Percentiles rank a stretch among this genome's conserved stretches.
Evolutionary conservation across 148 eudicot species (phyloP).

Genomic region (Persicaria tinctoria): DNA sequence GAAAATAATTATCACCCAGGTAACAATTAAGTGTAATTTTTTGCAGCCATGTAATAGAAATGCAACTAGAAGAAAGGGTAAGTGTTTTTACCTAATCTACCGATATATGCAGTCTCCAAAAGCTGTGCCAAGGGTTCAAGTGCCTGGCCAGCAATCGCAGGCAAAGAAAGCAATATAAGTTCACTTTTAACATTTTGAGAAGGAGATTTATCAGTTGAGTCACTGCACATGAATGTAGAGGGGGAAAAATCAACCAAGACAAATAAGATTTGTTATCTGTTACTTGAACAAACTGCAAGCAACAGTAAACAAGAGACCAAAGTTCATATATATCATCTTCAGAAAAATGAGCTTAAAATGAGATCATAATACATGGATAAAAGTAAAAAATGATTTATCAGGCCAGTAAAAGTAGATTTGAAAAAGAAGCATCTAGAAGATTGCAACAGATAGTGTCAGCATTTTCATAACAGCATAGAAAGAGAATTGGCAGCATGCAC

Average conservation of each 20-base stretch:
- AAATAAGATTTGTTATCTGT: not conserved
- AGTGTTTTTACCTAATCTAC: slow-evolving; percentile 21
- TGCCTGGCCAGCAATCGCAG: slow-evolving; percentile 34
- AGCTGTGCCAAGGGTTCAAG: slow-evolving; percentile 35
- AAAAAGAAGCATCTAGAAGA: not conserved
- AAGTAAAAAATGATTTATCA: not conserved
- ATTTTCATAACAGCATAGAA: not conserved
- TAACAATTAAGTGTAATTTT: not conserved
- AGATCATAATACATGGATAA: not conserved
- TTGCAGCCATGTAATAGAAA: not conserved
- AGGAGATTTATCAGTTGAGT: slow-evolving; percentile 4
- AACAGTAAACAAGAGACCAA: not conserved
- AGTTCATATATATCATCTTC: not conserved
- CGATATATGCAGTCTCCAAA: slow-evolving; percentile 35
- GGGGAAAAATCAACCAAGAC: not conserved
- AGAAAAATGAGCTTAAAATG: not conserved
- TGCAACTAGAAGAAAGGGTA: not conserved
- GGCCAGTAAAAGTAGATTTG: not conserved
- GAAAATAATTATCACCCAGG: not conserved
- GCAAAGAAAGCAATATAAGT: slow-evolving; percentile 30
- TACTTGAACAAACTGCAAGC: not conserved
- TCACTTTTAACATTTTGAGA: slow-evolving; percentile 20
- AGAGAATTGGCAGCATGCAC: not conserved
- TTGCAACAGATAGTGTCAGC: not conserved
- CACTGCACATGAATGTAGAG: slow-evolving; percentile 4